Base-by-base conservation (phyloP, 2,329 filamentous ascomycete species). In the Epichloe coenophiala region DNA sequence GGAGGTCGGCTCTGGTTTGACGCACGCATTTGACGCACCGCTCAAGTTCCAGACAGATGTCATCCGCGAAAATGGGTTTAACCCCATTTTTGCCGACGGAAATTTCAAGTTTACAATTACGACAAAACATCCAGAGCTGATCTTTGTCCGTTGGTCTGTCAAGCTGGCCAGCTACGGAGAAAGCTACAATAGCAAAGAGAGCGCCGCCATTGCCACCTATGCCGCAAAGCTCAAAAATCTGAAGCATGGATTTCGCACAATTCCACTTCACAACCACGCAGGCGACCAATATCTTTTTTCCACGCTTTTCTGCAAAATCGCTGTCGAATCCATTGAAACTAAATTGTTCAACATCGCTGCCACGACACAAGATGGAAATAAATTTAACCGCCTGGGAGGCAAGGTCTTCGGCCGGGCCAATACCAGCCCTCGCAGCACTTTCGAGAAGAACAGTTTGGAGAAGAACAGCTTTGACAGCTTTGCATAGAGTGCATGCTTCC, bases 131-230 rank as follows among this genome's bases (percentile, higher is more conserved):
- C 90, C 91, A 0, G 88, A 93, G 59, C 75, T 98, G 33, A 85
- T 97, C 52, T 97, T 97, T 66, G 83, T 97, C 48, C 86, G 89
- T 44, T 95, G 88, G 80, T 90, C 84, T 23, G 88, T 97, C 50
- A 91, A 87, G 76, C 86, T 93, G 58, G 90, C 89, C 1, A 75
- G 80, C 53, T 87, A 91, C 62, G 86, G 86, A 41, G 77, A 83
- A 58, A 83, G 73, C 57, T 78, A 80, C 57, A 86, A 78, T 52
- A 65, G 61, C 57, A 61, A 60, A 50, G 83, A 83, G 55, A 68
- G 75, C 60, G 68, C 77, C 56, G 71, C 88, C 21, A 76, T 96
- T 51, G 93, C 88, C 3, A 93, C 86, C 1, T 97, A 91, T 67
- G 96, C 88, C 2, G 90, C 88, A 55, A 97, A 97, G 70, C 81